A percentile compares a stretch with the other conserved stretches of the same genome.
These are phyloP conservation scores for sweet orange (Citrus sinensis) DNA, from an alignment of 345 rosid genomes.

Conservation along the genomic window DVS_A1.0 CM039166.1:9907501-9908000, in stretches of 20 bases:
- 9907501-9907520: conserved; percentile 34
- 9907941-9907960: conserved; percentile 62
- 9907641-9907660: conserved; percentile 49
- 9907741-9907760: conserved; percentile 33
- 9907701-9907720: conserved; percentile 49
- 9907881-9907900: conserved; percentile 58
- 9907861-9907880: conserved; percentile 53
- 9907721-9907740: conserved; percentile 35
- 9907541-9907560: conserved; percentile 39
- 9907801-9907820: conserved; percentile 38
- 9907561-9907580: conserved; percentile 50
- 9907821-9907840: conserved; percentile 61
- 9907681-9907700: conserved; percentile 43
- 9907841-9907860: conserved; percentile 58
- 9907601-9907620: conserved; percentile 52
- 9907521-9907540: conserved; percentile 45
- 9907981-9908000: conserved; percentile 56
- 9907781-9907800: conserved; percentile 21
- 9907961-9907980: conserved; percentile 40
- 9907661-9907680: conserved; percentile 37
- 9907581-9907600: conserved; percentile 46
- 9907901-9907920: conserved; percentile 49
- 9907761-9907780: conserved; percentile 35
- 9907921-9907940: conserved; percentile 71
- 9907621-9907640: conserved; percentile 25